Percentiles rank a stretch among this genome's conserved stretches.
Conservation (phyloP, 768 basidiomycete genomes). For the Solioccasus polychromus region DNA sequence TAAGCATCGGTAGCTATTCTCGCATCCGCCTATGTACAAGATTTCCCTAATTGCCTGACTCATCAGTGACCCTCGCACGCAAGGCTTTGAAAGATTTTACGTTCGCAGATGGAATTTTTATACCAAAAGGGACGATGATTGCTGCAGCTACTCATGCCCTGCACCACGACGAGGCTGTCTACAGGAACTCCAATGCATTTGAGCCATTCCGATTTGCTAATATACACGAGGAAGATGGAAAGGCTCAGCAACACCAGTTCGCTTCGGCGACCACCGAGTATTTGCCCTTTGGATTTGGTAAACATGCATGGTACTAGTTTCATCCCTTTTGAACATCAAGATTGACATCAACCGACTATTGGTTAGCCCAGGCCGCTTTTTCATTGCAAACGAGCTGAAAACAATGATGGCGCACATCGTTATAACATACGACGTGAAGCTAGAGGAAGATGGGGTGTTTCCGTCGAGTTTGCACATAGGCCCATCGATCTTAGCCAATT, state of each 20-base stretch:
- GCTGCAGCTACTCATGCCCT: slow-evolving; percentile 19
- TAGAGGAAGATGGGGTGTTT: neutral
- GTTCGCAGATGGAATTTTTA: slow-evolving; percentile 37
- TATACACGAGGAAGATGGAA: slow-evolving; percentile 16
- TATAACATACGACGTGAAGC: neutral
- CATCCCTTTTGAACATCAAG: slow-evolving; percentile 21
- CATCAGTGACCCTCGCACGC: slow-evolving; percentile 31
- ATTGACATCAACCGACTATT: slow-evolving; percentile 40
- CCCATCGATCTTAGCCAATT: neutral
- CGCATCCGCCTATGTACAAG: too few species aligned
- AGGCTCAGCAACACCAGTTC: slow-evolving; percentile 36
- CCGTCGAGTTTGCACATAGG: neutral
- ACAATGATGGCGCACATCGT: too few species aligned
- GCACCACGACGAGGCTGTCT: slow-evolving; percentile 19
- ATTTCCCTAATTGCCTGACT: neutral
- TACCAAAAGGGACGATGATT: slow-evolving; percentile 32
- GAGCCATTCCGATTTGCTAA: slow-evolving; percentile 47
- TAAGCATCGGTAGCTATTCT: slow-evolving; percentile 17
- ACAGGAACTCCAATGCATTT: slow-evolving; percentile 36
- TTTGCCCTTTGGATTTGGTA: slow-evolving; percentile 35
- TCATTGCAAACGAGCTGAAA: too few species aligned
- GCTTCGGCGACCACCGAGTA: slow-evolving; percentile 32
- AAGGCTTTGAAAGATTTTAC: slow-evolving; percentile 31
- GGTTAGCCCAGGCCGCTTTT: neutral
- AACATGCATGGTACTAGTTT: slow-evolving; percentile 23